phyloP scores from a whole-genome alignment of 192 early-diverging fungal species.

The Coemansia sp. region DNA sequence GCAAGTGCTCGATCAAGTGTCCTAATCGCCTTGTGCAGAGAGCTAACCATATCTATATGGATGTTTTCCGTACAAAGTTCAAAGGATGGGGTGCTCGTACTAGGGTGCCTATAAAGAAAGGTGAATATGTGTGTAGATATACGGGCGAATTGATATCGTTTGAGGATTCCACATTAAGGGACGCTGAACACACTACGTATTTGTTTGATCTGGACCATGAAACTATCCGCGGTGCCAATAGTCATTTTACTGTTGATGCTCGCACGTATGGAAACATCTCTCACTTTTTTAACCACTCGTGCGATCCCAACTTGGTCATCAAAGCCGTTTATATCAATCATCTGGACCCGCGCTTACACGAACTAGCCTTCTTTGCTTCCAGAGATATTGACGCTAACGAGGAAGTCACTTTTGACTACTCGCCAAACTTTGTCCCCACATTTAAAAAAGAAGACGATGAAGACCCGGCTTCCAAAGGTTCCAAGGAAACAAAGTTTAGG shows the following conservation, averaged over 20 bases:
- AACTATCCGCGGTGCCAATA: constrained; percentile 77
- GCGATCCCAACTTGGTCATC: constrained; percentile 79
- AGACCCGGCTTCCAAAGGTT: background rate
- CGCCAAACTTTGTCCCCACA: constrained; percentile 54
- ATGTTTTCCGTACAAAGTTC: constrained; percentile 24
- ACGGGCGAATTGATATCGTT: constrained; percentile 90
- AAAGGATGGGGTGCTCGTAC: constrained; percentile 48
- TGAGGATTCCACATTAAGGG: constrained; percentile 66
- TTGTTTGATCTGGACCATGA: constrained; percentile 77
- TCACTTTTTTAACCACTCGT: constrained; percentile 98
- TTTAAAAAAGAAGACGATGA: background rate
- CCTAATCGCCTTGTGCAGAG: constrained; percentile 51
- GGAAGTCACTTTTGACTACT: constrained; percentile 97
- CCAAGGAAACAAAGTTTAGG: constrained; percentile 12
- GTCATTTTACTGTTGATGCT: constrained; percentile 91
- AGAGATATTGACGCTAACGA: constrained; percentile 65
- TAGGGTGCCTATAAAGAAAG: constrained; percentile 26
- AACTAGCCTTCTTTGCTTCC: constrained; percentile 92
- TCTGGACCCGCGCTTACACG: constrained; percentile 69
- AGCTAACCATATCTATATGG: constrained; percentile 30
- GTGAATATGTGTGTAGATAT: constrained; percentile 93
- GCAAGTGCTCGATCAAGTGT: constrained; percentile 40
- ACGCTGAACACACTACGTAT: constrained; percentile 29
- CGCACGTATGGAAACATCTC: constrained; percentile 86
- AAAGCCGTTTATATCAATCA: constrained; percentile 61